phyloP scores from a whole-genome alignment of 768 basidiomycete species.

The Leccinum variicolor region DNA sequence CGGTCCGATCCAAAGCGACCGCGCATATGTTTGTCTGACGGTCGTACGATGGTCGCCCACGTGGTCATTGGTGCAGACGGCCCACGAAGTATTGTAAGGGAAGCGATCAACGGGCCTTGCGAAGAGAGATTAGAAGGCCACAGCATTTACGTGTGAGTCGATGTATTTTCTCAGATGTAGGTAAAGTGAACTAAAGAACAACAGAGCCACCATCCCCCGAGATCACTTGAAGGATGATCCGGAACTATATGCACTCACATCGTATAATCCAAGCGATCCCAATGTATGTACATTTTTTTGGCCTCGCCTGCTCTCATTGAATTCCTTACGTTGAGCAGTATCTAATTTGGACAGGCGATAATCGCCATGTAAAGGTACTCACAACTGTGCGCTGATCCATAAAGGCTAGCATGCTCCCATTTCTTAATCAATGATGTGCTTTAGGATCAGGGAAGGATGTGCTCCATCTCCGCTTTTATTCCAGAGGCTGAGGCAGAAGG shows the following conservation, averaged over 20 bases:
- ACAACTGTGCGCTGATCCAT: slow-evolving; percentile 20
- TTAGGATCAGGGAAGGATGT: slow-evolving; percentile 37
- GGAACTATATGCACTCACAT: slow-evolving; percentile 35
- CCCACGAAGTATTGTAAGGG: slow-evolving; percentile 40
- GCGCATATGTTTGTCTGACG: slow-evolving; percentile 37
- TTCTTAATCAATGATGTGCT: neutral
- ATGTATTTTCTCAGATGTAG: slow-evolving; percentile 4
- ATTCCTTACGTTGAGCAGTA: slow-evolving; percentile 16
- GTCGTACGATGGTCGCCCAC: slow-evolving; percentile 47
- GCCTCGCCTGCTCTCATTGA: neutral
- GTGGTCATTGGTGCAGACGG: slow-evolving; percentile 66
- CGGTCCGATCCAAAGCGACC: slow-evolving; percentile 27
- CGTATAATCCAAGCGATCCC: slow-evolving; percentile 19
- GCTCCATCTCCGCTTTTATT: slow-evolving; percentile 38
- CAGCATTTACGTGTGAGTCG: slow-evolving; percentile 46
- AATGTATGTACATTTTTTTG: slow-evolving; percentile 11
- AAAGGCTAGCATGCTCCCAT: neutral
- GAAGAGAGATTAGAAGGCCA: slow-evolving; percentile 27
- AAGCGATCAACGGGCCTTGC: slow-evolving; percentile 34
- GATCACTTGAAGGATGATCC: slow-evolving; percentile 42
- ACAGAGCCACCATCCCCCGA: slow-evolving; percentile 42
- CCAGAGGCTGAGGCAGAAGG: slow-evolving; percentile 37
- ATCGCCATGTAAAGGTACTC: slow-evolving; percentile 21
- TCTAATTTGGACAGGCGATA: slow-evolving; percentile 25
- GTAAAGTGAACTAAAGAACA: neutral